Conservation (phyloP, 176 grass and related monocot species). For the Saccharum spontaneum region DNA sequence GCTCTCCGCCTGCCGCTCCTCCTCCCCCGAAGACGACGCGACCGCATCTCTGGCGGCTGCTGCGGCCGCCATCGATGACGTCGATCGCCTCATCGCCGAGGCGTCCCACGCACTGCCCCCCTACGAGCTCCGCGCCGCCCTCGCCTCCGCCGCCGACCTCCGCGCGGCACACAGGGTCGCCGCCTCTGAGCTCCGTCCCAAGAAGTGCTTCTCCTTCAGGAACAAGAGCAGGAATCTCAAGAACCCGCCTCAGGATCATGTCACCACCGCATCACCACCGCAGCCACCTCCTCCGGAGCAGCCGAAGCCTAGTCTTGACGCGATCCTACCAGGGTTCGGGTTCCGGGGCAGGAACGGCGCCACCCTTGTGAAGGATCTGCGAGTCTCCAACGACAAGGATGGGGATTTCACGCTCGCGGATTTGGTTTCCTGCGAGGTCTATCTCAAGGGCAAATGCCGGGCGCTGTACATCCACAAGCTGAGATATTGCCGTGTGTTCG, state of each 20-base stretch:
- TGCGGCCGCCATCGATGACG: constrained; percentile 47
- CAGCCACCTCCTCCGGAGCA: neutral
- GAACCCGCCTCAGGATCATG: constrained; percentile 38
- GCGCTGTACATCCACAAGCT: constrained; percentile 71
- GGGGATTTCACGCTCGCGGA: constrained; percentile 84
- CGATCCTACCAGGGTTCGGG: constrained; percentile 51
- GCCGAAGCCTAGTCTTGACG: constrained; percentile 16
- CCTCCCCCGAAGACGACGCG: neutral
- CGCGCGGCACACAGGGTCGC: constrained; percentile 53
- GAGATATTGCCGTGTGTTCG: constrained; percentile 63
- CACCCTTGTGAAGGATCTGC: constrained; percentile 79
- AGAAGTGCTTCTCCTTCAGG: constrained; percentile 89
- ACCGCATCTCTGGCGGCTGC: constrained; percentile 37
- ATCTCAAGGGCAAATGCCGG: constrained; percentile 72
- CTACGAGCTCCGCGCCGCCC: constrained; percentile 75
- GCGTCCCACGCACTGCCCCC: constrained; percentile 71
- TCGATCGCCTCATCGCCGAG: constrained; percentile 70
- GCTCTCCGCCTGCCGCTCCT: constrained; percentile 48
- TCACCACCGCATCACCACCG: neutral
- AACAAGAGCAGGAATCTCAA: constrained; percentile 62
- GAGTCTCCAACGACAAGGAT: constrained; percentile 46
- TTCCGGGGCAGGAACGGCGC: constrained; percentile 57
- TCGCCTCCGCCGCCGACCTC: constrained; percentile 64
- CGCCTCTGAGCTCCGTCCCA: constrained; percentile 49
- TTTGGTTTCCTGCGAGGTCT: constrained; percentile 65